Conservation (phyloP, 225 moss, liverwort and hornwort species). For the Polytrichum formosum region DNA sequence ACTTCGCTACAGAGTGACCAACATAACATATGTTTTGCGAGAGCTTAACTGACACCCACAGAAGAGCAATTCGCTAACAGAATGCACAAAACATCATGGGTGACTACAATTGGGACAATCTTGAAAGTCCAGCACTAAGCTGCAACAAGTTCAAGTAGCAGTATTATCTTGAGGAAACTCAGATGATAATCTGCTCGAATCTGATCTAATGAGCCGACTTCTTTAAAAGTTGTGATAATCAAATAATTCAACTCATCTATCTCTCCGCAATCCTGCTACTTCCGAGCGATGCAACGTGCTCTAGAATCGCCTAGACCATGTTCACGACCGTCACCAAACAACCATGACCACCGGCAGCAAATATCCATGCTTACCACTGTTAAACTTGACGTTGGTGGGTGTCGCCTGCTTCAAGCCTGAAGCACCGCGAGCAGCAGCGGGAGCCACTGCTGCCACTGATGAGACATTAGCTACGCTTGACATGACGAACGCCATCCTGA, state of each 20-base stretch:
- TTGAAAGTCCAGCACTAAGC: too few relatives aligned
- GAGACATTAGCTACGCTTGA: slow-evolving; percentile 1
- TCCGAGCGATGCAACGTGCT: too few relatives aligned
- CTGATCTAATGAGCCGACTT: too few relatives aligned
- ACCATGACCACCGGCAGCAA: neutral
- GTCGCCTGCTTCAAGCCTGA: slow-evolving; percentile 20
- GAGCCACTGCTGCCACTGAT: slow-evolving; percentile 2
- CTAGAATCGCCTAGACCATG: too few relatives aligned
- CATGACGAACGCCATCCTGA: slow-evolving; percentile 24
- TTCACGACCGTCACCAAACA: too few relatives aligned
- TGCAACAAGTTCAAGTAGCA: neutral
- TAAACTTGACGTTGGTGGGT: slow-evolving; percentile 15
- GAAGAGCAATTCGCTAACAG: too few relatives aligned
- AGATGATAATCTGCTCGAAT: neutral
- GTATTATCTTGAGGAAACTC: neutral
- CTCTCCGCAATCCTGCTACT: neutral
- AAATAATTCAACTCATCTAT: too few relatives aligned
- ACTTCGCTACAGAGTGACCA: too few relatives aligned
- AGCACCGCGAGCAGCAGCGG: neutral
- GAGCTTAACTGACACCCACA: too few relatives aligned
- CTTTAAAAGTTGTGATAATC: too few relatives aligned
- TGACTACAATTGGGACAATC: neutral
- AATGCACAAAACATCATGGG: too few relatives aligned
- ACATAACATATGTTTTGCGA: too few relatives aligned
- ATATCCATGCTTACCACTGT: slow-evolving; percentile 6